Base-by-base conservation (phyloP, 2,329 filamentous ascomycete species). In the Penicillium sp. region DNA sequence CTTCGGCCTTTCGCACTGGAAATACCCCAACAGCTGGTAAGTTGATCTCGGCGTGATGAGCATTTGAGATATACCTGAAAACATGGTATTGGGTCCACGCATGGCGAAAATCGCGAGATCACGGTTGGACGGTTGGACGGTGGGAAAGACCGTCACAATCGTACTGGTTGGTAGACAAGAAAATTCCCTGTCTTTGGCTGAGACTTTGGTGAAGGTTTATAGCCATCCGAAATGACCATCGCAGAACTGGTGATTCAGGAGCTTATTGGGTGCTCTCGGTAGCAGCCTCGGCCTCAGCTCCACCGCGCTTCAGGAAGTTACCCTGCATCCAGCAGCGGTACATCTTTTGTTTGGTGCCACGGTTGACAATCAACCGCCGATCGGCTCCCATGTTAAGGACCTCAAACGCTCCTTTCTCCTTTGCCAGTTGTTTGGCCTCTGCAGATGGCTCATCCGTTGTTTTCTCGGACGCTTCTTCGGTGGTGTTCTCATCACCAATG, bases 311-410 rank as follows among this genome's bases (percentile, higher is more conserved):
- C 49, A 61, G 62, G 60, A 80, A 79, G 31, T 77, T 73, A 5
- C 75, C 78, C 61, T 80, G 78, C 59, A 80, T 73, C 71, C 94
- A 99, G 79, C 93, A 97, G 60, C 94, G 86, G 76, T 97, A 97
- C 94, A 99, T 99, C 78, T 97, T 99, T 49, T 96, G 81, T 77
- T 92, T 89, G 69, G 88, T 85, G 54, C 93, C 90, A 63, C 94
- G 86, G 74, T 99, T 99, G 55, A 99, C 91, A 55, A 99, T 82
- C 79, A 99, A 83, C 59, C 94, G 86, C 64, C 91, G 87, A 73
- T 99, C 94, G 55, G 93, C 83, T 27, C 89, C 94, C 36, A 97
- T 82, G 47, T 94, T 85, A 55, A 89, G 78, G 47, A 96, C 79
- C 49, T 91, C 85, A 67, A 97, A 91, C 1, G 73, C 73, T 15